These are phyloP conservation scores for Yarrowia sp. DNA, from an alignment of 805 yeast species.

Conservation along the genomic window DNA sequence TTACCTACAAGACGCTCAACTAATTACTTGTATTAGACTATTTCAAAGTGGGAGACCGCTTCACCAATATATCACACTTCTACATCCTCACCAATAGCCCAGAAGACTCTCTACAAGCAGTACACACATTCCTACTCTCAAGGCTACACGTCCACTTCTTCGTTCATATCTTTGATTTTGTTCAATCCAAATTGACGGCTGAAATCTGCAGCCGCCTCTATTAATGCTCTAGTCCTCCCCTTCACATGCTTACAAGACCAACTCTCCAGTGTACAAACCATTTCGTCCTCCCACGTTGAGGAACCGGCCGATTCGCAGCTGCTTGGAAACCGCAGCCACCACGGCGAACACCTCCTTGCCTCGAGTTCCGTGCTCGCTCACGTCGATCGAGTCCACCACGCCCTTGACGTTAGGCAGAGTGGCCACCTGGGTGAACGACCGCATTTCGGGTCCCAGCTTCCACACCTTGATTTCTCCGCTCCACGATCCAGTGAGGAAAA, in stretches of 20 bases:
- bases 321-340: slow-evolving; percentile 78
- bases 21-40: too few species aligned
- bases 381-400: slow-evolving; percentile 52
- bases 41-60: too few species aligned
- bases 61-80: too few species aligned
- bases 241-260: slow-evolving; percentile 38
- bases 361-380: slow-evolving; percentile 44
- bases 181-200: too few species aligned
- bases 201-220: slow-evolving; percentile 1
- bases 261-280: slow-evolving; percentile 60
- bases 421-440: slow-evolving; percentile 66
- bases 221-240: slow-evolving; percentile 34
- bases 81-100: too few species aligned
- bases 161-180: too few species aligned
- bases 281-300: slow-evolving; percentile 70
- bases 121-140: too few species aligned
- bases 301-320: slow-evolving; percentile 92
- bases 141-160: too few species aligned
- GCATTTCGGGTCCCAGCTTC: slow-evolving; percentile 70
- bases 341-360: slow-evolving; percentile 58
- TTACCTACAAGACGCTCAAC: too few species aligned
- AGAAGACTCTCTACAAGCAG: too few species aligned
- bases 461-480: slow-evolving; percentile 79
- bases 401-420: slow-evolving; percentile 69
- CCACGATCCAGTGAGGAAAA: slow-evolving; percentile 89